These are phyloP conservation scores for Adansonia gregorii DNA, from an alignment of 441 rosid species.

Conservation along the genomic window DNA sequence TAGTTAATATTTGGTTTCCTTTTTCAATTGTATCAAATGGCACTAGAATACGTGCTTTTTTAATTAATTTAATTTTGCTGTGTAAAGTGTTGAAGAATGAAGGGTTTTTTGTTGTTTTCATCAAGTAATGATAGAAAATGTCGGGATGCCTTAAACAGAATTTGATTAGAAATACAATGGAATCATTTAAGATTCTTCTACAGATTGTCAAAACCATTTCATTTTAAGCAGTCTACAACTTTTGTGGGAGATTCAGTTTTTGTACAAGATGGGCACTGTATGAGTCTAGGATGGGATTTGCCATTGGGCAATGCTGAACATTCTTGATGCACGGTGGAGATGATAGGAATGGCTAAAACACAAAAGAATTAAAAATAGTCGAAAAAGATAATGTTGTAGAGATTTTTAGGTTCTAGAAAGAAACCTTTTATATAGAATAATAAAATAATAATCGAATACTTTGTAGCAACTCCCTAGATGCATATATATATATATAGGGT, in stretches of 20 bases:
- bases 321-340: too few species aligned
- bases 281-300: background rate
- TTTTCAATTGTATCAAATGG: background rate
- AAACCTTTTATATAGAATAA: too few species aligned
- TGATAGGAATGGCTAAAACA: too few species aligned
- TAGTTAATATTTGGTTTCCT: background rate
- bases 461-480: too few species aligned
- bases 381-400: too few species aligned
- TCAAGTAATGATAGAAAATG: background rate
- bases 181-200: background rate
- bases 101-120: background rate
- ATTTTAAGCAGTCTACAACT: background rate
- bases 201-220: background rate
- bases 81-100: background rate
- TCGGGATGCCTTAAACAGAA: background rate
- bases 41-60: background rate
- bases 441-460: too few species aligned
- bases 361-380: too few species aligned
- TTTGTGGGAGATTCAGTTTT: background rate
- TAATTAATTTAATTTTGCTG: background rate
- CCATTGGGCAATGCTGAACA: background rate
- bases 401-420: too few species aligned
- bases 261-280: background rate
- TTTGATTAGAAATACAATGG: background rate
- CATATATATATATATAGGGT: too few species aligned